These are phyloP conservation scores for Tricholoma furcatifolium DNA, from an alignment of 768 basidiomycete species.

Conservation along the genomic window DNA sequence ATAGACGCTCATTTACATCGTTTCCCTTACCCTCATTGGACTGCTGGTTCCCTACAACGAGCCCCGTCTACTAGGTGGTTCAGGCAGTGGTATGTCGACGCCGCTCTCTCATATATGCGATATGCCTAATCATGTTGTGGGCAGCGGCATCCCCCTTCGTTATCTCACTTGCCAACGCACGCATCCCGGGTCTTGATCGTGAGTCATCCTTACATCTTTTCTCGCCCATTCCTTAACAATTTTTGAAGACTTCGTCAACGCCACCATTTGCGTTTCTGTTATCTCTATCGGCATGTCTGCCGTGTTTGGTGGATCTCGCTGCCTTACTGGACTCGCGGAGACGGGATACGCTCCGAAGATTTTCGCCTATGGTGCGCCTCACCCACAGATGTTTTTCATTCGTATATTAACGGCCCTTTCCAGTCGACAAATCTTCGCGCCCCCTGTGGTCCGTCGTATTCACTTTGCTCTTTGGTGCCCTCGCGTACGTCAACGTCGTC, in stretches of 20 bases:
- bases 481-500: slow-evolving; percentile 40
- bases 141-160: not conserved
- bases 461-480: slow-evolving; percentile 35
- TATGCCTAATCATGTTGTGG: not conserved
- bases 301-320: slow-evolving; percentile 39
- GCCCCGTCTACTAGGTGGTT: slow-evolving; percentile 13
- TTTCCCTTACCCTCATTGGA: slow-evolving; percentile 43
- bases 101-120: not conserved
- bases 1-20: slow-evolving; percentile 45
- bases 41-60: slow-evolving; percentile 36
- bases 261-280: slow-evolving; percentile 40
- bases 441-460: slow-evolving; percentile 38
- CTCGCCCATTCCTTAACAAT: not conserved
- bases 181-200: not conserved
- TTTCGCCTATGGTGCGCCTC: slow-evolving; percentile 29
- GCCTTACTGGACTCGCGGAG: slow-evolving; percentile 38
- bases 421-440: slow-evolving; percentile 50
- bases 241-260: slow-evolving; percentile 30
- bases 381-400: not conserved
- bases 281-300: slow-evolving; percentile 40
- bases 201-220: not conserved
- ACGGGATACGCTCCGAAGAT: slow-evolving; percentile 38
- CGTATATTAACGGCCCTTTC: not conserved
- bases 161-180: not conserved
- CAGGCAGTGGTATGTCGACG: not conserved